A percentile compares a stretch with the other conserved stretches of the same genome.
Conservation (phyloP, 1,284 basidiomycete species). For the Leccinum discolor region DNA sequence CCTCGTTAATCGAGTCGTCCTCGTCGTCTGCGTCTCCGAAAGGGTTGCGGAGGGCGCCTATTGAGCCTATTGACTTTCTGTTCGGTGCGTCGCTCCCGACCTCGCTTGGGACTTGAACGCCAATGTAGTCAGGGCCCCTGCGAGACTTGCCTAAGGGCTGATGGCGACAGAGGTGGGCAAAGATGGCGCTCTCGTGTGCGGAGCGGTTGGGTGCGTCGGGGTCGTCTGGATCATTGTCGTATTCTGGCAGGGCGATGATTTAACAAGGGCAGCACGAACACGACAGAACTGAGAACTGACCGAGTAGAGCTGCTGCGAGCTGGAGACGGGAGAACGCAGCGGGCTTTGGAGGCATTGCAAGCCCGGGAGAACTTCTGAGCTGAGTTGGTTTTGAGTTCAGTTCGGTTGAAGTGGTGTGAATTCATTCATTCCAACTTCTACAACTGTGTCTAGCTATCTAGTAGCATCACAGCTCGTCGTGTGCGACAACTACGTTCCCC, state of each 20-base stretch:
- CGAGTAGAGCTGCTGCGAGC: constrained; percentile 76
- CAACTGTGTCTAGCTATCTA: background rate
- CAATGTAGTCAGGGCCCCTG: constrained; percentile 64
- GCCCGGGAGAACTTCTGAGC: background rate
- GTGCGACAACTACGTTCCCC: constrained; percentile 47
- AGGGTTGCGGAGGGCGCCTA: constrained; percentile 68
- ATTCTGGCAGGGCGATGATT: constrained; percentile 48
- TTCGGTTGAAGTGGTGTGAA: constrained; percentile 4
- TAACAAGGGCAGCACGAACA: background rate
- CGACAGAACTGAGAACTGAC: constrained; percentile 39
- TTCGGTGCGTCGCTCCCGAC: constrained; percentile 52
- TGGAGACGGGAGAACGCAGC: constrained; percentile 77
- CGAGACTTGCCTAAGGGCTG: constrained; percentile 36
- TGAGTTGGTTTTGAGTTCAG: background rate
- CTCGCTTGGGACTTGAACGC: constrained; percentile 64
- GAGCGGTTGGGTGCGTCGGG: constrained; percentile 59
- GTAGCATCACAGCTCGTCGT: constrained; percentile 45
- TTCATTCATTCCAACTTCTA: background rate
- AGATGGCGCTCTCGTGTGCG: constrained; percentile 82
- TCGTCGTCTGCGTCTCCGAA: constrained; percentile 50
- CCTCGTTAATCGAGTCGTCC: constrained; percentile 50
- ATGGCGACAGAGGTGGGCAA: constrained; percentile 63
- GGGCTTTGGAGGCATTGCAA: constrained; percentile 35
- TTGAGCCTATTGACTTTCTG: constrained; percentile 49
- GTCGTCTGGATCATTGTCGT: constrained; percentile 77